These are phyloP conservation scores for Colletotrichum sp. DNA, from an alignment of 2,329 filamentous ascomycete genomes.

Conservation along the genomic window DNA sequence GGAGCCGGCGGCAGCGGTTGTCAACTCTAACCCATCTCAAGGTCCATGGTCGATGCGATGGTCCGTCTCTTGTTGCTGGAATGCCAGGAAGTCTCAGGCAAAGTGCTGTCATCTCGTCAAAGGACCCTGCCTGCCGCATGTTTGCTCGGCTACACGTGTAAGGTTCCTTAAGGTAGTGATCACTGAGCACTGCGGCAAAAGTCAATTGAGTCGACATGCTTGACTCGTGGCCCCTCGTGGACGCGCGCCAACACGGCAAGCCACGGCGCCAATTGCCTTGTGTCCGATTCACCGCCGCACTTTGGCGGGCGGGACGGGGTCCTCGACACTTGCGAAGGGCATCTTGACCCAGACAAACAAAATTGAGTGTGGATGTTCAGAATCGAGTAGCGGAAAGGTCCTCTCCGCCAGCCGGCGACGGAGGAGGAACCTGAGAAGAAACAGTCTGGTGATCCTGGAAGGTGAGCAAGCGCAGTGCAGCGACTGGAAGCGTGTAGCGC, in stretches of 20 bases:
- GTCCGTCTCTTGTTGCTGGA: not conserved
- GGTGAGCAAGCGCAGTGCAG: not conserved
- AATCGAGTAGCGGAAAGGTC: slow-evolving; percentile 4
- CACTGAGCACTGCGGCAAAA: not conserved
- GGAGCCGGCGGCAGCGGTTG: not conserved
- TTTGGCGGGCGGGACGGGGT: not conserved
- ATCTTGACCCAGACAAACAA: not conserved
- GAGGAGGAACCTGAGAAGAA: not conserved
- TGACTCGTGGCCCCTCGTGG: not conserved
- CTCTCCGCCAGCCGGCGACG: slow-evolving; percentile 3
- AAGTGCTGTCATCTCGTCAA: not conserved
- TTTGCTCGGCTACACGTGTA: not conserved
- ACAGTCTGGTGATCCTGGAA: not conserved
- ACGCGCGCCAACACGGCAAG: not conserved
- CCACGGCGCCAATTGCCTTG: not conserved
- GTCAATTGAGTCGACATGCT: not conserved
- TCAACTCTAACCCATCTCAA: not conserved
- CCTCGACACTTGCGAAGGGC: not conserved
- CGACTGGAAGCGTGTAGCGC: not conserved
- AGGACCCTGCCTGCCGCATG: not conserved
- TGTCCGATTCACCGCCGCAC: not conserved
- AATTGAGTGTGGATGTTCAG: not conserved
- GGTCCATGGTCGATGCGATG: not conserved
- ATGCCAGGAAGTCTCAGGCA: not conserved
- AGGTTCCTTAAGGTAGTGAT: not conserved